Evolutionary conservation across 2,329 filamentous ascomycete genomes (phyloP), one percentile per base, ranked within the genome.

Genomic region (Stemphylium vesicarium): DNA sequence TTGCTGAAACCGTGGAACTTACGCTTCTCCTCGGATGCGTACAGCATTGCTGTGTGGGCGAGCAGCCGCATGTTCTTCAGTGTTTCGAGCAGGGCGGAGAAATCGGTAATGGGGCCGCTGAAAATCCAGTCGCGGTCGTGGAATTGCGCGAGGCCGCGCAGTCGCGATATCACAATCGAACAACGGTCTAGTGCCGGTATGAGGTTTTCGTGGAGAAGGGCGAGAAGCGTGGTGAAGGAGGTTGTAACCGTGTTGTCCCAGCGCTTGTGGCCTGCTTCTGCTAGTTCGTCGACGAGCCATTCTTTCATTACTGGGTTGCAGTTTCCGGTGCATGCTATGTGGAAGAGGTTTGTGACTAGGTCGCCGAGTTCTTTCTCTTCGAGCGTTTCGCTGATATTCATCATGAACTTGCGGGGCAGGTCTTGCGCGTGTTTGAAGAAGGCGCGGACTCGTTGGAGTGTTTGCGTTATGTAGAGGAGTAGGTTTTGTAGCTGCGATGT

Each of bases 221-320:
- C 84, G 44, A 92, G 85, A 9, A 98, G 82, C 49, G 86, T 88
- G 56, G 91, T 87, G 16, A 97, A 88, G 1, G 92, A 91, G 4
- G 86, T 85, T 1, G 85, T 83, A 2, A 96, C 89, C 5, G 90
- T 88, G 69, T 94, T 96, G 60, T 98, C 93, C 95, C 95, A 99
- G 43, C 95, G 84, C 76, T 96, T 97, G 66, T 96, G 91, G 0
- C 92, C 92, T 89, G 95, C 60, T 48, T 71, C 67, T 37, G 63
- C 63, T 22, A 97, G 78, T 61, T 90, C 89, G 68, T 96, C 92
- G 4, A 93, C 85, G 1, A 99, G 81, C 89, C 96, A 99, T 71
- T 97, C 92, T 55, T 87, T 88, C 49, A 98, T 81, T 16, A 86
- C 84, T 9, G 85, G 84, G 47, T 89, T 86, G 22, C 90, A 92